Evolutionary conservation across 1,139 yeast genomes (phyloP).

Genomic region (Wickerhamiella infanticola): DNA sequence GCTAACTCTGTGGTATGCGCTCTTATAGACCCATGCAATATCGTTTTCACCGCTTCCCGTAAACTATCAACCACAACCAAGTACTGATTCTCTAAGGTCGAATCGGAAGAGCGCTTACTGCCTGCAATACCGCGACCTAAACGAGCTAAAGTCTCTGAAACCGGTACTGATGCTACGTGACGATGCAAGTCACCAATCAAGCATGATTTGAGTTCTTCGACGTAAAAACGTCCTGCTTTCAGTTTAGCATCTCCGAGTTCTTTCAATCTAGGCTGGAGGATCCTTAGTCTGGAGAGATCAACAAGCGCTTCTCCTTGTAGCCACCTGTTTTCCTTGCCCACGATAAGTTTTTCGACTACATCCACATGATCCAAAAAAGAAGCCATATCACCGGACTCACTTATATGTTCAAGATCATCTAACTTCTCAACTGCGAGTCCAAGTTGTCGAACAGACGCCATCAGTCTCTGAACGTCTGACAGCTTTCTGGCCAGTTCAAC

Average conservation of each 20-base stretch:
- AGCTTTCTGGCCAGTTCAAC: slow-evolving; percentile 38
- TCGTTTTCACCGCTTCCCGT: slow-evolving; percentile 30
- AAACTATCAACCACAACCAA: slow-evolving; percentile 15
- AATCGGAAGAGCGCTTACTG: neutral
- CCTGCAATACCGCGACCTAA: slow-evolving; percentile 21
- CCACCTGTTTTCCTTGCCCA: slow-evolving; percentile 31
- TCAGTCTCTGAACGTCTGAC: slow-evolving; percentile 46
- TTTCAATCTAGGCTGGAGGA: slow-evolving; percentile 40
- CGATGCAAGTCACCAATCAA: slow-evolving; percentile 44
- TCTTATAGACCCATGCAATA: slow-evolving; percentile 21
- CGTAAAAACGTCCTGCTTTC: slow-evolving; percentile 54
- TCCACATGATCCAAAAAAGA: slow-evolving; percentile 40
- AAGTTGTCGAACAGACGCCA: slow-evolving; percentile 51
- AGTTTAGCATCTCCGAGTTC: slow-evolving; percentile 24
- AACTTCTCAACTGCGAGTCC: slow-evolving; percentile 34
- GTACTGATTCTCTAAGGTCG: slow-evolving; percentile 19
- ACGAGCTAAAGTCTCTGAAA: slow-evolving; percentile 38
- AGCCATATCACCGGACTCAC: slow-evolving; percentile 18
- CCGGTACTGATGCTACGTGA: slow-evolving; percentile 38
- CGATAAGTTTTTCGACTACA: slow-evolving; percentile 39
- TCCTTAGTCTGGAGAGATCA: slow-evolving; percentile 43
- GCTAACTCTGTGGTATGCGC: slow-evolving; percentile 34
- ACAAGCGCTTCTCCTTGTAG: slow-evolving; percentile 32
- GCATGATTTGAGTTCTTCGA: slow-evolving; percentile 38
- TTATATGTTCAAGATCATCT: slow-evolving; percentile 27